Evolutionary conservation across 805 yeast genomes (phyloP).

Genomic region (Pichia ethanolica): DNA sequence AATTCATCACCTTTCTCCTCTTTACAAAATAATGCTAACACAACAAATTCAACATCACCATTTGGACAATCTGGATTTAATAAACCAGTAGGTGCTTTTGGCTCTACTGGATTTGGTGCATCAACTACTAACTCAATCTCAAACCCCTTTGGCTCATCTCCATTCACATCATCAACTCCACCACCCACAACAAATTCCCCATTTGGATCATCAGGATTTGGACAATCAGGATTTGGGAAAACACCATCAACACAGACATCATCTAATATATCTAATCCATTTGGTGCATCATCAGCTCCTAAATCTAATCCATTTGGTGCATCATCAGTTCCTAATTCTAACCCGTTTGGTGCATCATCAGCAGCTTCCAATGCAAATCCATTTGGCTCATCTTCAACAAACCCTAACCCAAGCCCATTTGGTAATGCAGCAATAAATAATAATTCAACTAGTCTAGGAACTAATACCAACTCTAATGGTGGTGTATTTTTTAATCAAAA

Average conservation of each 20-base stretch:
- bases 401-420: neutral
- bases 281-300: constrained; percentile 8
- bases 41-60: neutral
- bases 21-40: neutral
- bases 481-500: neutral
- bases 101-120: constrained; percentile 15
- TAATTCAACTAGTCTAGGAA: too few species aligned
- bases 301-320: neutral
- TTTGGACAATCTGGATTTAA: constrained; percentile 2
- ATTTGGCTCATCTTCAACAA: constrained; percentile 1
- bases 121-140: constrained; percentile 3
- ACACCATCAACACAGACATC: too few species aligned
- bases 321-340: neutral
- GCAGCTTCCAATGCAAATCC: constrained; percentile 15
- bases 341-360: constrained; percentile 19
- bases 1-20: neutral
- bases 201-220: too few species aligned
- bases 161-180: neutral
- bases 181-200: neutral
- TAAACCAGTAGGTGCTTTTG: neutral
- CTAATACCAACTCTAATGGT: neutral
- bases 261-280: constrained; percentile 7
- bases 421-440: neutral
- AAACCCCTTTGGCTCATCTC: constrained; percentile 18
- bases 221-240: too few species aligned